Evolutionary conservation across 2,329 filamentous ascomycete genomes (phyloP), one percentile per base, ranked within the genome.

Genomic region (Xylariomycetidae sp.): DNA sequence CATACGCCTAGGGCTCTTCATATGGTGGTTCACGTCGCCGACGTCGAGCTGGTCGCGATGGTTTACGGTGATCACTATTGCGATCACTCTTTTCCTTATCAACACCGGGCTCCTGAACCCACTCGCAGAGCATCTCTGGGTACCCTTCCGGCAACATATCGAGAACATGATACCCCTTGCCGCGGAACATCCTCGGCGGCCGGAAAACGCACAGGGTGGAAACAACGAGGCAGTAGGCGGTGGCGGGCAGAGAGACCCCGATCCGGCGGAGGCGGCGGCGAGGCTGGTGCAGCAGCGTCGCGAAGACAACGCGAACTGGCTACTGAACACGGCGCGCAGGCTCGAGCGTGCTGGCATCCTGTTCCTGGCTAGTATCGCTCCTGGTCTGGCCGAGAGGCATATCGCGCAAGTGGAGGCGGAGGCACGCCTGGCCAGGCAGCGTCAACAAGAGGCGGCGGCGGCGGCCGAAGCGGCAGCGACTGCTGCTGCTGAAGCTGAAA

Each of bases 281-380:
- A 64, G 76, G 36, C 52, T 82, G 6, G 56, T 79, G 3, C 68
- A 64, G 25, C 56, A 65, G 41, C 64, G 63, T 19, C 60, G 63
- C 35, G 46, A 58, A 12, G 55, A 55, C 3, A 70, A 76, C 42
- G 61, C 59, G 7, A 64, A 63, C 29, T 70, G 72, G 68, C 45
- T 76, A 5, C 49, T 67, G 39, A 56, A 67, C 31, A 69, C 72
- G 35, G 54, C 72, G 5, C 64, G 76, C 36, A 61, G 74, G 9
- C 48, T 75, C 6, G 76, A 82, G 55, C 68, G 78, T 41, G 72
- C 76, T 13, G 65, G 72, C 0, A 65, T 82, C 12, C 60, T 82
- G 16, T 82, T 82, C 47, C 59, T 82, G 15, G 78, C 78, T 14
- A 82, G 78, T 50, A 69, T 82, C 39, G 74, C 77, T 2, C 78